Base-by-base conservation (phyloP, 192 early-diverging fungal genomes). In the Chytriomyces sp. region DNA sequence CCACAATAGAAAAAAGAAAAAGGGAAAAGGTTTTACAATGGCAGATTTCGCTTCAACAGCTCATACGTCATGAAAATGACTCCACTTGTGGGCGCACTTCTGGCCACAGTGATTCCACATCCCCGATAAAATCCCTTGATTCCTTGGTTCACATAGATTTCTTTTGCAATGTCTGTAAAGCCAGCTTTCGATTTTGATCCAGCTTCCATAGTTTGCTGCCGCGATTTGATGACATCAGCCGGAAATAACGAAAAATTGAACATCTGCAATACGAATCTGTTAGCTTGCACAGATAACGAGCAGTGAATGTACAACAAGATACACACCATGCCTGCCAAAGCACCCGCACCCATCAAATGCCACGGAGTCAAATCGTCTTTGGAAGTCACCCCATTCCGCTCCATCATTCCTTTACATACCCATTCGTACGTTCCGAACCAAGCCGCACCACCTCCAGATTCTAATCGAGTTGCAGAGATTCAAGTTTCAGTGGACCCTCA, bases 381-480 rank as follows among this genome's bases (percentile, higher is more conserved):
- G 23, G 86, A 81, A 5, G 82, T 67, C 45, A 80, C 77, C 10
- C 69, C 50, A 20, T 80, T 80, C 50, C 69, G 73, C 6, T 64
- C 60, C 70, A 92, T 75, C 84, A 92, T 84, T 46, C 77, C 53
- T 18, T 80, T 80, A 67, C 91, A 89, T 3, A 91, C 86, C 47
- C 90, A 78, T 82, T 99, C 97, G 73, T 99, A 99, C 0, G 91
- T 87, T 72, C 97, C 97, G 76, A 99, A 99, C 97, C 97, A 99
- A 28, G 91, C 93, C 10, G 91, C 95, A 26, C 96, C 94, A n/a
- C 97, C 97, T 45, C 92, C 88, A 1, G 91, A 88, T 81, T 99
- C 97, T 57, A 20, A 3, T 57, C 53, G 3, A 5, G 5, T n/a
- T 20, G 0, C 13, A 20, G n/a, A n/a, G n/a, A n/a, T n/a, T n/a